Evolutionary conservation across 495 filamentous ascomycete genomes (phyloP).

Genomic region (Neurospora sp.): DNA sequence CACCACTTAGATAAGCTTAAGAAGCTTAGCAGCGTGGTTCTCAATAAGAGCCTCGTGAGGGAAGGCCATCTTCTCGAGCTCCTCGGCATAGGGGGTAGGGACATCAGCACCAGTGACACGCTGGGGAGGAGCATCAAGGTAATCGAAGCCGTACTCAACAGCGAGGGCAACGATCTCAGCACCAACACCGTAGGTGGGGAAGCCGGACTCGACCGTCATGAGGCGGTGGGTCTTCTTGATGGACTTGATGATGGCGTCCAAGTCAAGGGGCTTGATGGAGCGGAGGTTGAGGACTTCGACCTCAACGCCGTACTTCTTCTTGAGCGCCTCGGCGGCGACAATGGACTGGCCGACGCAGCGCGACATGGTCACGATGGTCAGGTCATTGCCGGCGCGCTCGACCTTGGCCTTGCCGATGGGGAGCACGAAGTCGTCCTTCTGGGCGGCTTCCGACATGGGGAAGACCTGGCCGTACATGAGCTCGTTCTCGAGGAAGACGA

Average conservation of each 20-base stretch:
- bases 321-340: constrained; percentile 74
- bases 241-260: constrained; percentile 88
- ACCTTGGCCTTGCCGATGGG: constrained; percentile 98
- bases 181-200: constrained; percentile 84
- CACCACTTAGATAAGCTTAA: constrained; percentile 50
- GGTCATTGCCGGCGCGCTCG: constrained; percentile 87
- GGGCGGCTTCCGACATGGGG: constrained; percentile 91
- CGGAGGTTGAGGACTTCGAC: constrained; percentile 96
- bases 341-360: constrained; percentile 92
- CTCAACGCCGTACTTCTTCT: constrained; percentile 93
- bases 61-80: constrained; percentile 87
- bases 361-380: constrained; percentile 90
- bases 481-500: constrained; percentile 94
- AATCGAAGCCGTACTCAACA: constrained; percentile 98
- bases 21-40: constrained; percentile 70
- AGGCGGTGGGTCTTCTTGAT: constrained; percentile 96
- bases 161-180: constrained; percentile 87
- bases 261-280: constrained; percentile 90
- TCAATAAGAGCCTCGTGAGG: constrained; percentile 77
- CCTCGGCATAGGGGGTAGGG: constrained; percentile 82
- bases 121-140: constrained; percentile 85
- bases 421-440: constrained; percentile 90
- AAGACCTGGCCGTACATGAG: constrained; percentile 88
- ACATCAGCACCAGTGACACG: constrained; percentile 94
- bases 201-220: constrained; percentile 89